A percentile compares a stretch with the other conserved stretches of the same genome.
These are phyloP conservation scores for Pseudonectria buxi DNA, from an alignment of 2,329 filamentous ascomycete species.

Conservation along the genomic window DNA sequence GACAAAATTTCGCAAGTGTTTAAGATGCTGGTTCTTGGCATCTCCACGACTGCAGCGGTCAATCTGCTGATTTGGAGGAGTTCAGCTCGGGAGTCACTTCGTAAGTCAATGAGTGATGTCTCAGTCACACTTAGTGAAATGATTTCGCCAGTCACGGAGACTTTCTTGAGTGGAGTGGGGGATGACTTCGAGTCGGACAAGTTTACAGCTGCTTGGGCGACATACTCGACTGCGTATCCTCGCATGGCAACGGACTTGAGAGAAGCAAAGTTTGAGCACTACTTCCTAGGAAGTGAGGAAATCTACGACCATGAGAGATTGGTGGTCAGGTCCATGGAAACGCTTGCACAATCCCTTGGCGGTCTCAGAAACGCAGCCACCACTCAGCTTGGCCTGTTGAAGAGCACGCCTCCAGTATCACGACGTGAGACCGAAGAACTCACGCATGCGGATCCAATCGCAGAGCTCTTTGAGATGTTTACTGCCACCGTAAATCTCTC, in stretches of 20 bases:
- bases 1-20: conserved; percentile 75
- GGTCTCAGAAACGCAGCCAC: conserved; percentile 82
- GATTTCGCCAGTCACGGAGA: conserved; percentile 71
- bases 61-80: conserved; percentile 73
- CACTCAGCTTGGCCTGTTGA: conserved; percentile 79
- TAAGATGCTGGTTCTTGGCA: conserved; percentile 75
- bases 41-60: conserved; percentile 60
- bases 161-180: conserved; percentile 77
- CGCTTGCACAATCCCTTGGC: conserved; percentile 79
- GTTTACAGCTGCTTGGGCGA: conserved; percentile 54
- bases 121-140: conserved; percentile 74
- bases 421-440: accelerated
- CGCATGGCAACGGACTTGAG: conserved; percentile 69
- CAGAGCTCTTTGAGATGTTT: conserved; percentile 13
- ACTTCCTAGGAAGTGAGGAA: conserved; percentile 68
- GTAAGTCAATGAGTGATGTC: conserved; percentile 62
- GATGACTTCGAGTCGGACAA: conserved; percentile 62
- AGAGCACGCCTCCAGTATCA: conserved; percentile 41
- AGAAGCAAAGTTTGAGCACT: conserved; percentile 88
- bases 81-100: conserved; percentile 67
- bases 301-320: conserved; percentile 72
- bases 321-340: conserved; percentile 77
- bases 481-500: conserved; percentile 10
- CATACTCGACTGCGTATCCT: conserved; percentile 60
- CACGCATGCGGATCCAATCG: conserved; percentile 1